Conservation (phyloP, 2,329 filamentous ascomycete species). For the Cladophialophora chaetospira region DNA sequence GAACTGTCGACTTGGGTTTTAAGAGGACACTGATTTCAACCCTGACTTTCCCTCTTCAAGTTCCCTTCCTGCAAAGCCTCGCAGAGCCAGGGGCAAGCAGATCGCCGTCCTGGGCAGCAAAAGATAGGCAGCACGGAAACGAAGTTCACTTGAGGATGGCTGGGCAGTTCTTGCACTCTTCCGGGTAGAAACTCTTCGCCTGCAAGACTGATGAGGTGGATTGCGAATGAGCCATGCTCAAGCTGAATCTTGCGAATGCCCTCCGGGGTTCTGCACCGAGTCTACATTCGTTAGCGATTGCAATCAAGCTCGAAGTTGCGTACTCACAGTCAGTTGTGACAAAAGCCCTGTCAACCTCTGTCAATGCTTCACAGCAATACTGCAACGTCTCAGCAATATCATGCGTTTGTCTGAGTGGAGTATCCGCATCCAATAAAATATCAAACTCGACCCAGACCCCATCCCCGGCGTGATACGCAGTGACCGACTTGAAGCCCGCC, state of each 20-base stretch:
- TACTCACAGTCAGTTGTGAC: conserved; percentile 54
- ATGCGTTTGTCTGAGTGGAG: conserved; percentile 55
- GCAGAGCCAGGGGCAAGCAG: too few species aligned
- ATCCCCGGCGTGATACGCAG: conserved; percentile 64
- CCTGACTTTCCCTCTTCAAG: too few species aligned
- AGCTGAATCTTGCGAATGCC: conserved; percentile 17
- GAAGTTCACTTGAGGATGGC: too few species aligned
- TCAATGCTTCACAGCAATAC: conserved; percentile 54
- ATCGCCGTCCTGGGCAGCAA: too few species aligned
- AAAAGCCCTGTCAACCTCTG: conserved; percentile 56
- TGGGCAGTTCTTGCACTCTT: too few species aligned
- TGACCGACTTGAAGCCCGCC: conserved; percentile 56
- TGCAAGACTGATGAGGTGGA: too few species aligned
- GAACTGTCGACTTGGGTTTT: too few species aligned
- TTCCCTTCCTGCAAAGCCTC: too few species aligned
- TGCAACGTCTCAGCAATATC: conserved; percentile 66
- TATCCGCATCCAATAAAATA: conserved; percentile 58
- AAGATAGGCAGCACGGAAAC: too few species aligned
- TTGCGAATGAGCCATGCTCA: too few species aligned
- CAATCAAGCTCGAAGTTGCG: background rate
- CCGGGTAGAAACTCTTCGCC: too few species aligned
- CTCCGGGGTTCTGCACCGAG: conserved; percentile 20
- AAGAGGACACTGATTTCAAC: too few species aligned
- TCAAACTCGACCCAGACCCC: conserved; percentile 66
- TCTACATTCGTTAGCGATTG: background rate